Percentiles rank a stretch among this genome's conserved stretches.
Conservation (phyloP, 23 red algal species). For the Gracilaria vermiculophylla region DNA sequence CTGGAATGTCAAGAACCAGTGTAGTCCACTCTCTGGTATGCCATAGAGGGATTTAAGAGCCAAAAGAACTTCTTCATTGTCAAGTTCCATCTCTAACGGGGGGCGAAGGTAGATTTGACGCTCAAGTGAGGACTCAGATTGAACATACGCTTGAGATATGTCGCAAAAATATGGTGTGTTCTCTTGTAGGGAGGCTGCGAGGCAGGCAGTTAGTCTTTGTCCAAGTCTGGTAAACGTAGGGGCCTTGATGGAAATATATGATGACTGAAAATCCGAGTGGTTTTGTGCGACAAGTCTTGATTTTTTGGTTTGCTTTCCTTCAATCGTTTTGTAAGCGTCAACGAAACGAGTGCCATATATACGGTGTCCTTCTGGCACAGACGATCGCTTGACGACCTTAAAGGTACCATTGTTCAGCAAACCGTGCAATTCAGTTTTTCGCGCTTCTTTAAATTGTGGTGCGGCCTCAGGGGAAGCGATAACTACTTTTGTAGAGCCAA, state of each 20-base stretch:
- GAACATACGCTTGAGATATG: constrained; percentile 47
- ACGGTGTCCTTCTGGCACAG: background rate
- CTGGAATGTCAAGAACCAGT: constrained; percentile 40
- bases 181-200: background rate
- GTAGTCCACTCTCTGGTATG: constrained; percentile 32
- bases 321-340: background rate
- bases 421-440: background rate
- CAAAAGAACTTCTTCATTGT: background rate
- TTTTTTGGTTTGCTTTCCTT: background rate
- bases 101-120: constrained; percentile 4
- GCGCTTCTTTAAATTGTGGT: background rate
- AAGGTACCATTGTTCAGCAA: constrained; percentile 8
- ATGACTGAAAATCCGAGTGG: background rate
- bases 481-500: no score
- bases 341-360: constrained; percentile 23
- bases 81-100: constrained; percentile 27
- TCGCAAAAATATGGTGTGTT: background rate
- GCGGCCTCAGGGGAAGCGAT: no score
- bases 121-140: constrained; percentile 32
- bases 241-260: background rate
- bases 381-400: background rate
- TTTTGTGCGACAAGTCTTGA: constrained; percentile 44
- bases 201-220: background rate
- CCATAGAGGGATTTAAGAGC: constrained; percentile 52
- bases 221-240: background rate